phyloP scores from a whole-genome alignment of 2,329 filamentous ascomycete genomes.

The Pseudogymnoascus verrucosus region DNA sequence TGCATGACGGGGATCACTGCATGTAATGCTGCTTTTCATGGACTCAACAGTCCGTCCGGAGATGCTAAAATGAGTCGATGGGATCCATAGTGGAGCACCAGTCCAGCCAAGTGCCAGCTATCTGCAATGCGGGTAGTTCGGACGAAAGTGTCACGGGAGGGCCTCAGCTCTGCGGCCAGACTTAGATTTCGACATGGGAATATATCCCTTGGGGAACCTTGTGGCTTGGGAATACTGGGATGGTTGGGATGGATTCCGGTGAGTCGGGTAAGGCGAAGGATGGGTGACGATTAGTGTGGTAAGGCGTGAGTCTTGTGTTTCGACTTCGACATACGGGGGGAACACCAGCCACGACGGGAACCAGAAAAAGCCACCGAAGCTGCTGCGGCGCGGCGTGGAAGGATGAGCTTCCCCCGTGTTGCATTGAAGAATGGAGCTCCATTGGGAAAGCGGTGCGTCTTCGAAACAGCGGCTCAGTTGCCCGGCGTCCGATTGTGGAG shows the following conservation, averaged over 20 bases:
- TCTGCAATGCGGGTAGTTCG: constrained; percentile 3
- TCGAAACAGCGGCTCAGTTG: neutral
- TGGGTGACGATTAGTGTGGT: neutral
- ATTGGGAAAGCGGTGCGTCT: constrained; percentile 1
- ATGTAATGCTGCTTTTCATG: constrained; percentile 1
- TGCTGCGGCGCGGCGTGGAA: neutral
- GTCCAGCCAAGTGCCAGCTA: neutral
- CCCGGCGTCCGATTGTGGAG: constrained; percentile 4
- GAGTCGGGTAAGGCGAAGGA: constrained; percentile 2
- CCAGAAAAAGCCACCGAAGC: neutral
- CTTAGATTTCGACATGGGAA: neutral
- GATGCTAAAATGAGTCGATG: constrained; percentile 5
- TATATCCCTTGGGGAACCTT: neutral
- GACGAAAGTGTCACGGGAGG: constrained; percentile 6
- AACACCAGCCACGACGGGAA: neutral
- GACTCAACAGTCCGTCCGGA: neutral
- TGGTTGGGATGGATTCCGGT: neutral
- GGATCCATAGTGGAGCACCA: neutral
- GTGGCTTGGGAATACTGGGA: neutral
- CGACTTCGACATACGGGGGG: neutral
- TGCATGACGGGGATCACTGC: constrained; percentile 3
- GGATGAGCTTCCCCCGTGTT: neutral
- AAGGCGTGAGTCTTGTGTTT: neutral
- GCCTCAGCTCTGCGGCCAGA: constrained; percentile 3
- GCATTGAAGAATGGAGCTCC: constrained; percentile 5